Base-by-base conservation (phyloP, 345 rosid species). In the Gossypium herbaceum region DNA sequence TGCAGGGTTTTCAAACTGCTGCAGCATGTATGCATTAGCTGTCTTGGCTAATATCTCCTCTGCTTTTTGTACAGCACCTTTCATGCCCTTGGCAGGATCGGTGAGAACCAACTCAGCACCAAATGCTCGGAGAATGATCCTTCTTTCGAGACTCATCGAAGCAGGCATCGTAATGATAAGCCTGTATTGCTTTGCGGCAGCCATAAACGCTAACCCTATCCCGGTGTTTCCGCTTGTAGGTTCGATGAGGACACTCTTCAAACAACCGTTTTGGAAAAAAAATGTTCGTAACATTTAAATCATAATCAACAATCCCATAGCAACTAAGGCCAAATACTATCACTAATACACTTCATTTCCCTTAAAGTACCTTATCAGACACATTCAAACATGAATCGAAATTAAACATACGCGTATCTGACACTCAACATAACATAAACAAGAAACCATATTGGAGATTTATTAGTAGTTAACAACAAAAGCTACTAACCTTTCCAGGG, bases 161-260 rank as follows among this genome's bases (percentile, higher is more conserved):
- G 97, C 93, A 63, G 98, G 97, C 98, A 94, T 92, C 11, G 97
- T 90, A 61, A 94, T 89, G 64, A 92, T 87, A 71, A 90, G 91
- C 85, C 73, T 88, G 77, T 94, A 94, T 17, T 90, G 85, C 80
- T 94, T 94, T 12, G 96, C 97, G 52, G 97, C 97, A 4, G 97
- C 97, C 78, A 93, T 85, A 82, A 94, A 92, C 3, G 98, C 97
- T 78, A 94, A 85, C 29, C 96, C 97, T 54, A 94, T 91, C 72
- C 98, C 98, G 5, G 98, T 94, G 76, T 94, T 92, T 76, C 98
- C 98, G 79, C 97, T 94, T n/a, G 97, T 94, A 12, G 97, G 97
- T 83, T 94, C 98, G 83, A 94, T 87, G 65, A 94, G 73, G 56
- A 90, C 89, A 79, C 97, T 92, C 97, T 90, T 74, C 81, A 80